Evolutionary conservation across 805 yeast genomes (phyloP), one percentile per base, ranked within the genome.

Genomic region (Wickerhamiella sorbophila): DNA sequence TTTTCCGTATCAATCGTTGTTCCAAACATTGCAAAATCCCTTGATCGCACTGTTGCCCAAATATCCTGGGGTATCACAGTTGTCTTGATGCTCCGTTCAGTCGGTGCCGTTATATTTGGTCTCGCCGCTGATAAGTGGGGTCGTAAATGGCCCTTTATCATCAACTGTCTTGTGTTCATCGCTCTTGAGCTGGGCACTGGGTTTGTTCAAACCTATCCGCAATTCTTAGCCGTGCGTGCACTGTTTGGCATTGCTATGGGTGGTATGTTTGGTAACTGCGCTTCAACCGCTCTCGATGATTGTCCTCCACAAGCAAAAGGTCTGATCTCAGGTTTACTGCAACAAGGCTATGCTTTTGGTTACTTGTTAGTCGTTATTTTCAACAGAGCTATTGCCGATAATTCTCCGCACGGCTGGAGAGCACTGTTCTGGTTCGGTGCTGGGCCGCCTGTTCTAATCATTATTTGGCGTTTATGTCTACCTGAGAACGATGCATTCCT

Each of bases 271-370:
- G 83, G 82, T 31, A 70, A 74, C 44, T 71, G 77, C 29, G 70
- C 78, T 20, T 79, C 80, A 8, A 73, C 77, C 4, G 76, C 85
- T 5, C 64, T 79, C 26, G 82, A 77, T 49, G 80, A 77, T 52
- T 67, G 75, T 39, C 84, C 84, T 1, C 56, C 56, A 2, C 63
- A 59, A 22, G 74, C 83, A 12, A 67, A 80, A 51, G 79, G 81
- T 32, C 59, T 76, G 36, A 55, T 79, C 21, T 71, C 78, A 15
- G 86, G 86, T 38, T 58, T 81, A 33, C 72, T 84, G 55, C 94
- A 83, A 60, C 80, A 82, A 57, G 94, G 94, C 46, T 84, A 79
- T 49, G 78, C 80, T 9, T 65, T 78, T 48, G 87, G 86, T 12
- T 77, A 75, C 52, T 66, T 79, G 41, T 62, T 77, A 20, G 81